A percentile compares a stretch with the other conserved stretches of the same genome.
phyloP scores from a whole-genome alignment of 148 eudicot genomes.

The Drosera capensis region DNA sequence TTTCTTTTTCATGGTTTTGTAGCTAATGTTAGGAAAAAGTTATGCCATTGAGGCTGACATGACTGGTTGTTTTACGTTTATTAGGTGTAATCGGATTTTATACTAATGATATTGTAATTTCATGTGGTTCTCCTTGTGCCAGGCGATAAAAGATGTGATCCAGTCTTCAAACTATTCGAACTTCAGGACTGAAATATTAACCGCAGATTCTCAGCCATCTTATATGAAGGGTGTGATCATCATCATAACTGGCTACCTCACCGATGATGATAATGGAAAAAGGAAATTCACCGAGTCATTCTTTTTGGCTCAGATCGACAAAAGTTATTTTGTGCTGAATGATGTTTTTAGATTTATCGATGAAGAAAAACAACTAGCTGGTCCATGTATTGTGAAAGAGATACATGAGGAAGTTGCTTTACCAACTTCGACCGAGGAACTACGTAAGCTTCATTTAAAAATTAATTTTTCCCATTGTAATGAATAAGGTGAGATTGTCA shows the following conservation, averaged over 20 bases:
- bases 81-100: neutral
- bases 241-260: conserved; percentile 68
- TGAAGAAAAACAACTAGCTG: conserved; percentile 4
- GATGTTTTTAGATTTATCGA: conserved; percentile 68
- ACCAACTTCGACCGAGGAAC: conserved; percentile 14
- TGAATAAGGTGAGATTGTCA: neutral
- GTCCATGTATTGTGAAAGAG: neutral
- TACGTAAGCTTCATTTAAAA: conserved; percentile 17
- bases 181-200: conserved; percentile 57
- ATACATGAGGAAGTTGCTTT: conserved; percentile 12
- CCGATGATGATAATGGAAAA: conserved; percentile 38
- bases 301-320: conserved; percentile 84
- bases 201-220: conserved; percentile 82
- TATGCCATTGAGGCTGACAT: neutral
- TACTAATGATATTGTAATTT: neutral
- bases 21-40: too few species aligned
- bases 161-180: conserved; percentile 47
- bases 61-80: neutral
- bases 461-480: neutral
- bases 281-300: conserved; percentile 64
- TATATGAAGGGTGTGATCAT: conserved; percentile 58
- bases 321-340: conserved; percentile 74
- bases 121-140: neutral
- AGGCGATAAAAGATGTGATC: conserved; percentile 67
- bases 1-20: too few species aligned